These are phyloP conservation scores for Stachybotrys chartarum DNA, from an alignment of 2,329 filamentous ascomycete genomes.

Conservation along the genomic window DNA sequence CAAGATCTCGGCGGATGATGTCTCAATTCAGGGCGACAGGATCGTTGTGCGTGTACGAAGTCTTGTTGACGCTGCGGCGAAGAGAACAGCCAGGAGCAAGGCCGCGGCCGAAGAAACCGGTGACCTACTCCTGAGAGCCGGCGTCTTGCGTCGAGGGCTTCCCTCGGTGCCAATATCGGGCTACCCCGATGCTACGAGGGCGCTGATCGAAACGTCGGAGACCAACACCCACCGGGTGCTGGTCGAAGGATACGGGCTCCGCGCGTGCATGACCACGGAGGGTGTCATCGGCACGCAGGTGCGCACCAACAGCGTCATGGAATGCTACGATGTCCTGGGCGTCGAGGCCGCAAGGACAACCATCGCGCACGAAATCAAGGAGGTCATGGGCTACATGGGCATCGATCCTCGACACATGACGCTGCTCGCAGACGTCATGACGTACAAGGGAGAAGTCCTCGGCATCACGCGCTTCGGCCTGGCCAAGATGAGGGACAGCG, in stretches of 20 bases:
- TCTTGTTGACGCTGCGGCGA: constrained; percentile 40
- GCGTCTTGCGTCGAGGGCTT: constrained; percentile 75
- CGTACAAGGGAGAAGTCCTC: constrained; percentile 95
- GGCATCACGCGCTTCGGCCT: constrained; percentile 96
- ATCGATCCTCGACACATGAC: constrained; percentile 99
- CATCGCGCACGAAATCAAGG: constrained; percentile 80
- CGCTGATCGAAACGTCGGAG: constrained; percentile 80
- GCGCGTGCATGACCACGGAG: constrained; percentile 85
- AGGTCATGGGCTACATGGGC: constrained; percentile 88
- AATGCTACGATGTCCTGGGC: constrained; percentile 77
- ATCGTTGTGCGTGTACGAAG: constrained; percentile 69
- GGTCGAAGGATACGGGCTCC: constrained; percentile 91
- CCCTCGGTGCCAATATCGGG: constrained; percentile 83
- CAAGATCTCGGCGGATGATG: constrained; percentile 61
- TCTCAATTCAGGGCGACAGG: constrained; percentile 51
- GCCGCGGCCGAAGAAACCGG: constrained; percentile 45
- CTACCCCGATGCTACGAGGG: constrained; percentile 76
- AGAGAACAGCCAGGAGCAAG: constrained; percentile 39
- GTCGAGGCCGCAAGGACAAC: constrained; percentile 90
- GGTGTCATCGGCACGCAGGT: constrained; percentile 75
- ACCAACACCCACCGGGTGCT: constrained; percentile 64
- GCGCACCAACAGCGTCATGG: constrained; percentile 82
- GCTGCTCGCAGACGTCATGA: constrained; percentile 95
- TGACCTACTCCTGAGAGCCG: constrained; percentile 66
- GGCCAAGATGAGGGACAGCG: constrained; percentile 91